Conservation (phyloP, 306 rosid genomes). For the Glycine tomentella region DNA sequence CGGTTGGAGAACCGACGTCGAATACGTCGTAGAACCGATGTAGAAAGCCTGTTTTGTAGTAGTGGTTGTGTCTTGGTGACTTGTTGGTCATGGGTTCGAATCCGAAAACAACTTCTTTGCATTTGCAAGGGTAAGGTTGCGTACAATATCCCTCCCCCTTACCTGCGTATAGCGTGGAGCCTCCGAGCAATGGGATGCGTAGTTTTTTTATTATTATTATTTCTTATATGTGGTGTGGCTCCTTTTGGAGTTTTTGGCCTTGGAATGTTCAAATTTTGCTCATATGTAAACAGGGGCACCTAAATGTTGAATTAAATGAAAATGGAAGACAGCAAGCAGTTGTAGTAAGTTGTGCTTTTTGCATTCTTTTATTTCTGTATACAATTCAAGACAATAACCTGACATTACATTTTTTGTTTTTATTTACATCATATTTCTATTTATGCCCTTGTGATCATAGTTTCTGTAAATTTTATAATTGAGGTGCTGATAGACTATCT, state of each 20-base stretch:
- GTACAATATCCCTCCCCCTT: no score
- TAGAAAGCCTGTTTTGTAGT: no score
- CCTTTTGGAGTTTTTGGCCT: slow-evolving; percentile 41
- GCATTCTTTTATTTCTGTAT: slow-evolving; percentile 24
- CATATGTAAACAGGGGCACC: slow-evolving; percentile 71
- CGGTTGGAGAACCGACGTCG: no score
- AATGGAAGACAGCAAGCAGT: slow-evolving; percentile 89
- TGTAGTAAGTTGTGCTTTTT: slow-evolving; percentile 63
- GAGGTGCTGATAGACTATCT: slow-evolving; percentile 86
- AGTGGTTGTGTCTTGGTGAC: no score
- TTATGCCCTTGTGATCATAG: slow-evolving; percentile 27
- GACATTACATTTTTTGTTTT: no score
- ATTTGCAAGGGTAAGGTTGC: no score
- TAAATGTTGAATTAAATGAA: slow-evolving; percentile 90
- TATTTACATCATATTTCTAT: slow-evolving; percentile 13
- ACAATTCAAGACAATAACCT: slow-evolving; percentile 17
- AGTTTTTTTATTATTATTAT: no score
- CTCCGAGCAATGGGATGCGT: no score
- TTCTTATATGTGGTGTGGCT: slow-evolving; percentile 12
- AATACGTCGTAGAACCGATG: no score
- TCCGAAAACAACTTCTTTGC: no score
- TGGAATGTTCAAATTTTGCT: slow-evolving; percentile 34
- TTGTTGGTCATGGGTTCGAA: no score
- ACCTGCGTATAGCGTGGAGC: no score
- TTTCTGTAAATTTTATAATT: slow-evolving; percentile 42